Evolutionary conservation across 441 rosid genomes (phyloP), one percentile per base, ranked within the genome.

Genomic region (Breynia disticha): DNA sequence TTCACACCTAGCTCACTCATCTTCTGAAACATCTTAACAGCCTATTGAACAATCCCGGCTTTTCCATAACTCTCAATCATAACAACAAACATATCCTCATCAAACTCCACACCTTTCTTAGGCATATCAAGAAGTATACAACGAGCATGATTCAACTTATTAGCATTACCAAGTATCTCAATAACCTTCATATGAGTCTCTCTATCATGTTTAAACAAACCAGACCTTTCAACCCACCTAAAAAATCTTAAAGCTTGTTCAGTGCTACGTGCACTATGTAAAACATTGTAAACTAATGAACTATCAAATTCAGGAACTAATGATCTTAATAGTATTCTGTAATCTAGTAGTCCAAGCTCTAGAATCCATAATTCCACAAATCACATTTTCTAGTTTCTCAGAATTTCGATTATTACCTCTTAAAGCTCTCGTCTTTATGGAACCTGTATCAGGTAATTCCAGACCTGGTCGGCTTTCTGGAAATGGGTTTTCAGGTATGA

Each of bases 191-290:
- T 60, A 57, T 85, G 87, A 5, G 87, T 82, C 46, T 79, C 88
- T 16, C 81, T 79, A 71, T 87, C 83, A 48, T 90, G 96, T 28
- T 61, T 65, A 63, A 87, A 75, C 72, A 85, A 69, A 13, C 90
- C 95, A 13, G 95, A 62, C 61, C 97, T 85, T 73, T 90, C 96
- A 6, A 87, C 79, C 97, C 95, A 90, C 50, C 97, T 71, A 62
- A 84, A 90, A 77, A 90, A 90, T 61, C 87, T 91, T 59, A 90
- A 91, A 35, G 95, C 97, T 21, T 87, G 97, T 18, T 87, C 97
- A 38, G 79, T 55, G 51, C 73, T 78, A 48, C 72, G 75, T 2
- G 97, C 83, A 13, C 83, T 70, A 54, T 90, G 94, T 48, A 87
- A 68, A 1, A 87, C 96, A 48, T 85, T 87, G 56, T 87, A 87